A percentile compares a stretch with the other conserved stretches of the same genome.
Evolutionary conservation across 768 basidiomycete genomes (phyloP).

Genomic region (Termitomyces bulborhizus): DNA sequence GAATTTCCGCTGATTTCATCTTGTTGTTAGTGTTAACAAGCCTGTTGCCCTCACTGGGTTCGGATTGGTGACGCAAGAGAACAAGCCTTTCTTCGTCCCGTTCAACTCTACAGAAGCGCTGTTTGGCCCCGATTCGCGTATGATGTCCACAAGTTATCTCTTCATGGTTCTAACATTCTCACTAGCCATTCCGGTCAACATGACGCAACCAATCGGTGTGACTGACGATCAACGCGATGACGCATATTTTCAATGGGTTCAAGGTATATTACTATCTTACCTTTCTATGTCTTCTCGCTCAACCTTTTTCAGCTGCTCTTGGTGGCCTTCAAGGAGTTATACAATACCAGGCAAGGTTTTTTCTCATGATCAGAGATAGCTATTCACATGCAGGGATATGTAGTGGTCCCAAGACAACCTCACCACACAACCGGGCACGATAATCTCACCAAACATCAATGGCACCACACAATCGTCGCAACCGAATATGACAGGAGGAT

Average conservation of each 20-base stretch:
- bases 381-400: constrained; percentile 9
- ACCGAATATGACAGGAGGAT: constrained; percentile 34
- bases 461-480: constrained; percentile 26
- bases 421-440: constrained; percentile 39
- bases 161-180: neutral
- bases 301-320: constrained; percentile 28
- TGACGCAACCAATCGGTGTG: constrained; percentile 36
- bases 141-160: neutral
- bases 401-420: constrained; percentile 54
- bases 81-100: constrained; percentile 49
- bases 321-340: constrained; percentile 37
- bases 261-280: constrained; percentile 22
- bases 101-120: constrained; percentile 48
- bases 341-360: constrained; percentile 36
- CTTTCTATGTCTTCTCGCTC: neutral
- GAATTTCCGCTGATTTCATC: neutral
- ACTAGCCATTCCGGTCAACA: neutral
- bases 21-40: constrained; percentile 41
- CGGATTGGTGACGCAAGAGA: constrained; percentile 56
- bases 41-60: constrained; percentile 49
- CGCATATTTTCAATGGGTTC: constrained; percentile 50
- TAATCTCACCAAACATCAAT: constrained; percentile 28
- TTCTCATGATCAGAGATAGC: neutral
- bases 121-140: constrained; percentile 28
- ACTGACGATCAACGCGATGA: constrained; percentile 46